phyloP scores from a whole-genome alignment of 352 stramenopile genomes.

The Pythium phragmiticola region DNA sequence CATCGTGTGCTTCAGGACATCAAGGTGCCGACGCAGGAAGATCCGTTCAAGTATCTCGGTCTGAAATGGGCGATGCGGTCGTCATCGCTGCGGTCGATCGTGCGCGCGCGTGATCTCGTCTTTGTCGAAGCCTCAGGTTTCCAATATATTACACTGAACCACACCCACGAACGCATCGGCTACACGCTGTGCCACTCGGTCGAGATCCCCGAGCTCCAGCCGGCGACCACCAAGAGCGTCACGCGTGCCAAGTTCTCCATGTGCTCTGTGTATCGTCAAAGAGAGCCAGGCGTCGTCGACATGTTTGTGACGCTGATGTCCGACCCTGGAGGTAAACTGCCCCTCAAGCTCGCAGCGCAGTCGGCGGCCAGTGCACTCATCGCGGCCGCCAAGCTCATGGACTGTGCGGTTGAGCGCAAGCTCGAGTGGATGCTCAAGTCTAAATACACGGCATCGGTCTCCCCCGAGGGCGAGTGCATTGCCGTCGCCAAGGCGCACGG shows the following conservation, averaged over 20 bases:
- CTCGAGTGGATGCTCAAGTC: conserved; percentile 11
- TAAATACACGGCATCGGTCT: background rate
- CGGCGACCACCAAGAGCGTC: conserved; percentile 25
- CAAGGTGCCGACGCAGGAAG: background rate
- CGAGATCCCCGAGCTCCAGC: background rate
- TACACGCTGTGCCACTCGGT: conserved; percentile 16
- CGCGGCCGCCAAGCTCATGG: conserved; percentile 1
- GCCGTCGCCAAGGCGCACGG: conserved; percentile 1
- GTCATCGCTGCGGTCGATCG: conserved; percentile 20
- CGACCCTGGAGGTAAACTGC: conserved; percentile 31
- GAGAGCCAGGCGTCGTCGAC: conserved; percentile 32
- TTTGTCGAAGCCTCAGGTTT: conserved; percentile 11
- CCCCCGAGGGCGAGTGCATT: background rate
- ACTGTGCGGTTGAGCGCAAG: conserved; percentile 13
- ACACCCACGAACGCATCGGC: conserved; percentile 12
- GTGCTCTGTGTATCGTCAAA: conserved; percentile 45
- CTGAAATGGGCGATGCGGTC: conserved; percentile 12
- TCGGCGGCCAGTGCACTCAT: background rate
- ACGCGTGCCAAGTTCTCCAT: conserved; percentile 45
- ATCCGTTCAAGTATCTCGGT: conserved; percentile 17
- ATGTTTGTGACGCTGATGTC: conserved; percentile 47
- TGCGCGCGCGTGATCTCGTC: conserved; percentile 9
- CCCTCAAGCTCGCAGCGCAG: background rate
- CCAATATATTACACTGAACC: background rate
- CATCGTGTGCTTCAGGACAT: conserved; percentile 10